Conservation (phyloP, 2,329 filamentous ascomycete species). For the Cladosporium austrohemisphaericum region DNA sequence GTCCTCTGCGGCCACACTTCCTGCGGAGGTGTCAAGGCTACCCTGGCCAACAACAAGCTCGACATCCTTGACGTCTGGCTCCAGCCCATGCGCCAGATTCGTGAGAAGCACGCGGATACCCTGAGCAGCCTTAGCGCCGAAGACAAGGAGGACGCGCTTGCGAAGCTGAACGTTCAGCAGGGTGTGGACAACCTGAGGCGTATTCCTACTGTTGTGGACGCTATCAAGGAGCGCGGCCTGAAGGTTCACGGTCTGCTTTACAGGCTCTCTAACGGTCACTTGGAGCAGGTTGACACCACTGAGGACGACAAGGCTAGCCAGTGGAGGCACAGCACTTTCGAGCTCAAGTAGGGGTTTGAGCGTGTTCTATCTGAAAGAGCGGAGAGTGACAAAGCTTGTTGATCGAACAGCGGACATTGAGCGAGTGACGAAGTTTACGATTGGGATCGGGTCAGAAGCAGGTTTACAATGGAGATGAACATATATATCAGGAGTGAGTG, state of each 20-base stretch:
- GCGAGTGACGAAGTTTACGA: constrained; percentile 7
- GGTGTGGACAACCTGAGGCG: constrained; percentile 65
- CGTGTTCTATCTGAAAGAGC: background rate
- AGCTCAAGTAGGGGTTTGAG: constrained; percentile 18
- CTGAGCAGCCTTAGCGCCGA: constrained; percentile 45
- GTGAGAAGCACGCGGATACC: constrained; percentile 50
- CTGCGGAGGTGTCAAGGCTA: constrained; percentile 57
- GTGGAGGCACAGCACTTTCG: constrained; percentile 24
- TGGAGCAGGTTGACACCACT: constrained; percentile 48
- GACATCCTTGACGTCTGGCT: constrained; percentile 61
- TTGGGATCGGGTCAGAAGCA: background rate
- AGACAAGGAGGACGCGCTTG: constrained; percentile 58
- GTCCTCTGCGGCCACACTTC: constrained; percentile 60
- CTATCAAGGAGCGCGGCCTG: constrained; percentile 65
- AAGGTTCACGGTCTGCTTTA: constrained; percentile 76
- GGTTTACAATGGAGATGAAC: background rate
- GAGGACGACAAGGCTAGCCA: constrained; percentile 29
- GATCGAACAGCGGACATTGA: background rate
- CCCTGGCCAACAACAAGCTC: constrained; percentile 54
- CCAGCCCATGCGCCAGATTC: constrained; percentile 52
- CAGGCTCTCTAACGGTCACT: constrained; percentile 56
- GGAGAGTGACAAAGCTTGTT: background rate
- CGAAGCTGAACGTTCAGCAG: constrained; percentile 71
- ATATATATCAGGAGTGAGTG: too few relatives aligned
- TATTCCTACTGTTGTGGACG: constrained; percentile 67